phyloP scores from a whole-genome alignment of 2,329 filamentous ascomycete species.

The Botrytis byssoidea region DNA sequence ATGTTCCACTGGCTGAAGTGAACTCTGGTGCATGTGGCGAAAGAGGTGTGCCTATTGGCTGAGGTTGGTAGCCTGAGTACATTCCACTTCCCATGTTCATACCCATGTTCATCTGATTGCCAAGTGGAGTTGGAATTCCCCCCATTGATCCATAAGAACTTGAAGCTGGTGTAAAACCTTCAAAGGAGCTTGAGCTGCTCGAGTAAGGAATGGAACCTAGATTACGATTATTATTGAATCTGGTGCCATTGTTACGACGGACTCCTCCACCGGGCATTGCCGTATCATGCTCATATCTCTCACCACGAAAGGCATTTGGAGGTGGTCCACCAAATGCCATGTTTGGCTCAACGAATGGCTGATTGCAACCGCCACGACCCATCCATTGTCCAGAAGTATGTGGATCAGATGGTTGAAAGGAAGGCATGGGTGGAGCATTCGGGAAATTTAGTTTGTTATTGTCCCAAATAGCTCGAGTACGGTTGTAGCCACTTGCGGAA shows the following conservation, averaged over 20 bases:
- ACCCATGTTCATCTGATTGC: conserved; percentile 28
- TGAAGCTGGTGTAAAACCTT: conserved; percentile 36
- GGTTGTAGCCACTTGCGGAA: conserved; percentile 52
- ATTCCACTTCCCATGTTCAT: conserved; percentile 30
- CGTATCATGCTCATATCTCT: conserved; percentile 37
- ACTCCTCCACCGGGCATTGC: conserved; percentile 32
- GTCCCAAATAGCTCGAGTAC: conserved; percentile 57
- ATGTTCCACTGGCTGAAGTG: conserved; percentile 50
- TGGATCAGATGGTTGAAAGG: conserved; percentile 37
- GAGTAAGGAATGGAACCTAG: conserved; percentile 34
- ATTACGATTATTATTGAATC: conserved; percentile 36
- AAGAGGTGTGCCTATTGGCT: conserved; percentile 61
- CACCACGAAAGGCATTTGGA: conserved; percentile 33
- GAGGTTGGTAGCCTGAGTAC: conserved; percentile 46
- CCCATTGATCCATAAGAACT: conserved; percentile 36
- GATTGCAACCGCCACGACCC: conserved; percentile 40
- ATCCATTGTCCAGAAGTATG: conserved; percentile 49
- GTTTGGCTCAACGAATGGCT: conserved; percentile 36
- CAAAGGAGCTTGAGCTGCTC: conserved; percentile 39
- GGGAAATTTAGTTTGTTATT: conserved; percentile 45
- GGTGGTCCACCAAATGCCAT: conserved; percentile 33
- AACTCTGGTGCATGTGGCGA: conserved; percentile 76
- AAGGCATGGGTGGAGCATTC: conserved; percentile 25
- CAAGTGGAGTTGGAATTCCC: conserved; percentile 29
- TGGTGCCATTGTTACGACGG: conserved; percentile 34